Percentiles rank a stretch among this genome's conserved stretches.
Evolutionary conservation across 495 filamentous ascomycete species (phyloP).

Genomic region (Aspergillus sparsus): DNA sequence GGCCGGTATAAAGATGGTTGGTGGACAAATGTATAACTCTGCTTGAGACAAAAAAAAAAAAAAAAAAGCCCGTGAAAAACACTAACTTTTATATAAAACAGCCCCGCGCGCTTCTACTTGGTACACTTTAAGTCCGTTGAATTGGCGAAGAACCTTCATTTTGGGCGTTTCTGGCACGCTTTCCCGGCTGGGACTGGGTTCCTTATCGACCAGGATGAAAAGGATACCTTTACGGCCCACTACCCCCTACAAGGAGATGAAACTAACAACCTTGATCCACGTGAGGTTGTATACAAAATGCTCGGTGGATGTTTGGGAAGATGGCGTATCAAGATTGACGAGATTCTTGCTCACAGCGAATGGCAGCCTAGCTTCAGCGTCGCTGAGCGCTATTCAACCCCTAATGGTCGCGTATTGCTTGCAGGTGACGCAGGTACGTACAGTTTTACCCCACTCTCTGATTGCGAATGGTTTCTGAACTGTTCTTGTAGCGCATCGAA

Average conservation of each 20-base stretch:
- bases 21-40: conserved; percentile 26
- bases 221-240: conserved; percentile 36
- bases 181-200: conserved; percentile 24
- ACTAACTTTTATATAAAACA: neutral
- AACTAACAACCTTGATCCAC: conserved; percentile 17
- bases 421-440: conserved; percentile 48
- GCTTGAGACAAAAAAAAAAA: too few species aligned
- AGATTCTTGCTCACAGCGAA: conserved; percentile 29
- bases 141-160: conserved; percentile 19
- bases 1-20: conserved; percentile 27
- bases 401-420: conserved; percentile 47
- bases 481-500: conserved; percentile 47
- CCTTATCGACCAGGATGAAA: conserved; percentile 34
- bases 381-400: conserved; percentile 18
- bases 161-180: conserved; percentile 36
- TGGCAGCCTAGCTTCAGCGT: conserved; percentile 31
- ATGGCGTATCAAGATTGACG: conserved; percentile 31
- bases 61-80: too few species aligned
- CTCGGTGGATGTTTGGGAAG: conserved; percentile 23
- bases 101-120: conserved; percentile 26
- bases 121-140: conserved; percentile 36
- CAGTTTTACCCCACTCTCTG: neutral
- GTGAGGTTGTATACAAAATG: conserved; percentile 25
- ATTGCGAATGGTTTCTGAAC: too few species aligned
- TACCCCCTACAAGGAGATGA: conserved; percentile 13